Conservation (phyloP, 2,329 filamentous ascomycete species). For the Rachicladosporium sp. region DNA sequence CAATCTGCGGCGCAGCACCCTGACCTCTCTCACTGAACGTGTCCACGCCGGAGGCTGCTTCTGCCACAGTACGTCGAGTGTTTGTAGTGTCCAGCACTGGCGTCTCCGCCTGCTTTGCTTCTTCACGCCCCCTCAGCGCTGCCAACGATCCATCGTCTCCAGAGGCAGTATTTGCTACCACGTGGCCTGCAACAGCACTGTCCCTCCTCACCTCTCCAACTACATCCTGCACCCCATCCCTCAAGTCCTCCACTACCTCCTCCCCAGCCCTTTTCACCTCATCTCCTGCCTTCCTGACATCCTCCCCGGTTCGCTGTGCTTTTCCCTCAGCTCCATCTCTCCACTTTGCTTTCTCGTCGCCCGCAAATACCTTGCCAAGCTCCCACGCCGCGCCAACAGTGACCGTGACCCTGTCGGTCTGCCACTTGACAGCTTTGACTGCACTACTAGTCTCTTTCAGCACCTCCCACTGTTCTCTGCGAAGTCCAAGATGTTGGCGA, state of each 20-base stretch:
- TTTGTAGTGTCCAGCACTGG: too few relatives aligned
- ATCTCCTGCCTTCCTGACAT: conserved; percentile 1
- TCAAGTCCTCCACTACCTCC: conserved; percentile 8
- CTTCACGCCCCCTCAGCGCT: conserved; percentile 15
- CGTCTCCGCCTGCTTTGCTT: conserved; percentile 38
- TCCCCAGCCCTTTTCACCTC: conserved; percentile 5
- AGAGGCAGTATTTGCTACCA: conserved; percentile 10
- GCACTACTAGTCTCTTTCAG: conserved; percentile 54
- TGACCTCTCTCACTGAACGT: conserved; percentile 43
- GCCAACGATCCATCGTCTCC: conserved; percentile 29
- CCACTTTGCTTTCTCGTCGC: conserved; percentile 18
- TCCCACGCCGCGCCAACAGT: conserved; percentile 49
- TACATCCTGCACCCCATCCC: conserved; percentile 17
- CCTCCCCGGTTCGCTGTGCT: conserved; percentile 19
- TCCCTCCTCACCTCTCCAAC: conserved; percentile 6
- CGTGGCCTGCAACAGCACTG: conserved; percentile 4
- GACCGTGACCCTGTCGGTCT: conserved; percentile 49
- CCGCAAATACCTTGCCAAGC: conserved; percentile 46
- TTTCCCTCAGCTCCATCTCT: too few relatives aligned
- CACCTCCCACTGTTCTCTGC: conserved; percentile 48
- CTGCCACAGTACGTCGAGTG: background rate
- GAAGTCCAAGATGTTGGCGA: conserved; percentile 45
- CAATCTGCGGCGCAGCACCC: conserved; percentile 34
- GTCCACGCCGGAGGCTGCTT: conserved; percentile 23
- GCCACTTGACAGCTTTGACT: conserved; percentile 48